Evolutionary conservation across 2,329 filamentous ascomycete genomes (phyloP), one percentile per base, ranked within the genome.

Genomic region (Karstenula rhodostoma): DNA sequence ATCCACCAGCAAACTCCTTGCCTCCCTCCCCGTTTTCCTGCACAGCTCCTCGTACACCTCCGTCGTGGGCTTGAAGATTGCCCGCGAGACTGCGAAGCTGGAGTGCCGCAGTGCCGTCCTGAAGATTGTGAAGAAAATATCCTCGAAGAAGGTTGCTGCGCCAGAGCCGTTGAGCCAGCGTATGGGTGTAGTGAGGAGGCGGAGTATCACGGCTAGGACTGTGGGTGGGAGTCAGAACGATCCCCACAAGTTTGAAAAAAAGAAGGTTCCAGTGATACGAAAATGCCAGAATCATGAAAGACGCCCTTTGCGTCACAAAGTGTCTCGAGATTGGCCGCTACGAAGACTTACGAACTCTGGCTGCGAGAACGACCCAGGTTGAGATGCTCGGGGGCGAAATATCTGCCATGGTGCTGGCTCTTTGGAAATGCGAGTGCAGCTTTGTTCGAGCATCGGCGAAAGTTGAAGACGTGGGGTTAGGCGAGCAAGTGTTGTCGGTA

Each of bases 51-150:
- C 12, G 19, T 49, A 49, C 27, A 33, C 47, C 10, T 49, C 47
- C n/a, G 27, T 49, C 15, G 47, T 49, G 47, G 47, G 27, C 27
- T 49, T 49, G 47, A 49, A 49, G 27, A 49, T 19, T 6, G 27
- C 25, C n/a, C 47, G 15, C 15, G 27, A 32, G 25, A 49, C 27
- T n/a, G 25, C 47, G n/a, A 49, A 13, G 32, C 32, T 33, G 17
- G 12, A 3, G 9, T 49, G 47, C 2, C 47, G 47, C 8, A 49
- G 27, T 27, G 33, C 12, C 1, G 47, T 33, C n/a, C 47, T 49
- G 27, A 49, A 32, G 4, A 27, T 25, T 19, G 25, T 23, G 47
- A 49, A 49, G 47, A 49, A 33, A 6, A 49, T 19, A 12, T 49
- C 47, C 33, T 49, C 47, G 27, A 49, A 49, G 12, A 49, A 15